Conservation (phyloP, 345 rosid species). For the Salix koriyanagi region DNA sequence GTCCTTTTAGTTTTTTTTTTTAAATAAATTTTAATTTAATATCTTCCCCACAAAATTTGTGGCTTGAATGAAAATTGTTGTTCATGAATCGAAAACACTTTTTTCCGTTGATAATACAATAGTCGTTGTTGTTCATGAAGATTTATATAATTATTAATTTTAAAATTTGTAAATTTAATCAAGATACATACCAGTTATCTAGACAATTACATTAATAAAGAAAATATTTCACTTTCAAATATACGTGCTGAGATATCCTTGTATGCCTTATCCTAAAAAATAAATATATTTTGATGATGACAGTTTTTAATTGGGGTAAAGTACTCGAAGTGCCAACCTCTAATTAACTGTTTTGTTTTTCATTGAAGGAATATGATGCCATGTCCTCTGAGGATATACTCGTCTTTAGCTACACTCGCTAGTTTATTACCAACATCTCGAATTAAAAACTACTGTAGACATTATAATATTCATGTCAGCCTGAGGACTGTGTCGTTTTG, state of each 20-base stretch:
- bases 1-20: too few relatives aligned
- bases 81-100: background rate
- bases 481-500: too few relatives aligned
- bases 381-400: background rate
- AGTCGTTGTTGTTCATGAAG: too few relatives aligned
- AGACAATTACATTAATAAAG: too few relatives aligned
- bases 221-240: background rate
- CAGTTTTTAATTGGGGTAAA: background rate
- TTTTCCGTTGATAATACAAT: too few relatives aligned
- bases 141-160: too few relatives aligned
- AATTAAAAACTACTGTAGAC: background rate
- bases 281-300: background rate
- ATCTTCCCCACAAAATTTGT: background rate
- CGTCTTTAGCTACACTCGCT: background rate
- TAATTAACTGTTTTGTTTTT: too few relatives aligned
- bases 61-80: background rate
- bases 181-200: fast-evolving
- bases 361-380: background rate
- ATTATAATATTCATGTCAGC: too few relatives aligned
- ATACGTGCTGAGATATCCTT: background rate
- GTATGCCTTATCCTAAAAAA: background rate
- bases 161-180: fast-evolving
- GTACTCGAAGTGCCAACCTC: too few relatives aligned
- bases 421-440: background rate
- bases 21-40: too few relatives aligned